These are phyloP conservation scores for Marchantia paleacea DNA, from an alignment of 225 moss, liverwort and hornwort species.

Conservation along the genomic window DNA sequence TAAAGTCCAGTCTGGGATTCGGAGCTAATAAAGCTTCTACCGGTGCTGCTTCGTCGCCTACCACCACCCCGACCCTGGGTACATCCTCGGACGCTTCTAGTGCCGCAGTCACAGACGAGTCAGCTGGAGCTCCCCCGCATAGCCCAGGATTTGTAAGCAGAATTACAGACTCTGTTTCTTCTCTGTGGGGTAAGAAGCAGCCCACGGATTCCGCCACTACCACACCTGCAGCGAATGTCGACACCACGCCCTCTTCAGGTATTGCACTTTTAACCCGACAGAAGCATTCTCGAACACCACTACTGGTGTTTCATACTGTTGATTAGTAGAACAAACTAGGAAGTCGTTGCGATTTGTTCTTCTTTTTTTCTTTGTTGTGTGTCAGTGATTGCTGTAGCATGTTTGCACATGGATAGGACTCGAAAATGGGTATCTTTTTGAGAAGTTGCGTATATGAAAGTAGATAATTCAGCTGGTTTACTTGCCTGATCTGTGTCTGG, in stretches of 20 bases:
- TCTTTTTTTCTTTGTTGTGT: too few species aligned
- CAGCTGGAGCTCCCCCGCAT: slow-evolving; percentile 11
- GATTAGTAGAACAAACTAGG: too few species aligned
- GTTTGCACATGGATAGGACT: too few species aligned
- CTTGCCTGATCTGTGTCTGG: too few species aligned
- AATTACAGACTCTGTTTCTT: slow-evolving; percentile 18
- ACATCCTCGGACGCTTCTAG: neutral
- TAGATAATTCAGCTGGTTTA: too few species aligned
- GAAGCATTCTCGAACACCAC: neutral
- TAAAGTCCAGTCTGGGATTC: slow-evolving; percentile 21
- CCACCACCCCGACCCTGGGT: neutral
- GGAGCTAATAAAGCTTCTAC: neutral
- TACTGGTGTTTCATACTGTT: neutral
- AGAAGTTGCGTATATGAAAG: too few species aligned
- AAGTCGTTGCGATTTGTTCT: too few species aligned
- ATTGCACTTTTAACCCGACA: neutral
- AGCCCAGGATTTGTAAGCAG: slow-evolving; percentile 31
- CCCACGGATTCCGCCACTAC: neutral
- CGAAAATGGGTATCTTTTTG: too few species aligned
- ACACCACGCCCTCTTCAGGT: slow-evolving; percentile 1
- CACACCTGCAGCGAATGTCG: neutral
- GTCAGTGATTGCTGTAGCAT: too few species aligned
- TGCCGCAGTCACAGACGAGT: neutral
- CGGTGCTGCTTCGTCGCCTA: neutral
- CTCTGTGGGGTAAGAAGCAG: slow-evolving; percentile 17